Evolutionary conservation across 345 rosid genomes (phyloP).

Genomic region (Sonneratia alba): DNA sequence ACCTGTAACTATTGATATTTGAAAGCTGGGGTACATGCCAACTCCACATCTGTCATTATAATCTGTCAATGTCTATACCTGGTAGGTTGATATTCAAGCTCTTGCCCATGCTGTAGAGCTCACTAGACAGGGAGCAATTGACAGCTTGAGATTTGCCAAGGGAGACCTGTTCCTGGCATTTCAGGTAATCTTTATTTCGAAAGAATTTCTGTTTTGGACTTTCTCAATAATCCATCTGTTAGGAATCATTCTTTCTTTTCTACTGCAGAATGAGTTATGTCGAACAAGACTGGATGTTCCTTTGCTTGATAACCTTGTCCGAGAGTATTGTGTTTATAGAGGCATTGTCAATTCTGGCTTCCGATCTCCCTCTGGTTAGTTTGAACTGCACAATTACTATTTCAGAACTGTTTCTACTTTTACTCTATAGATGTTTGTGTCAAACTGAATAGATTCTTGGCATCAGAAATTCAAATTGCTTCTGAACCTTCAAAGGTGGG

Average conservation of each 20-base stretch:
- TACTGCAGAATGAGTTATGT: slow-evolving; percentile 82
- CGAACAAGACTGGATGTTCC: slow-evolving; percentile 72
- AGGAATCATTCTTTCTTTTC: neutral
- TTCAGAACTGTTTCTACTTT: slow-evolving; percentile 7
- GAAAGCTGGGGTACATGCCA: neutral
- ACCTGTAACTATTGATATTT: neutral
- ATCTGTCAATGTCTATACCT: slow-evolving; percentile 2
- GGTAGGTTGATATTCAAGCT: slow-evolving; percentile 89
- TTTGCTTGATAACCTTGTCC: slow-evolving; percentile 74
- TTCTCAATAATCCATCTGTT: neutral
- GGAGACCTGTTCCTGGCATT: slow-evolving; percentile 91
- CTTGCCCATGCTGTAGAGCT: slow-evolving; percentile 95
- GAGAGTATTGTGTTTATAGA: slow-evolving; percentile 84
- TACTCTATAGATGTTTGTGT: neutral
- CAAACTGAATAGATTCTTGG: slow-evolving; percentile 7
- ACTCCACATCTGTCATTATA: slow-evolving; percentile 2
- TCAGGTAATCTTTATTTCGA: slow-evolving; percentile 39
- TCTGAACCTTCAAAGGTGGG: slow-evolving; percentile 27
- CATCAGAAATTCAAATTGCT: slow-evolving; percentile 31
- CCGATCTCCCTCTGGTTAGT: slow-evolving; percentile 30
- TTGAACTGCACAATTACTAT: slow-evolving; percentile 8
- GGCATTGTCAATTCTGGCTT: slow-evolving; percentile 61
- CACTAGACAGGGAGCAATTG: slow-evolving; percentile 93
- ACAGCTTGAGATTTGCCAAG: slow-evolving; percentile 86
- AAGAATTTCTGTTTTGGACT: slow-evolving; percentile 2